These are phyloP conservation scores for Ganoderma leucocontextum DNA, from an alignment of 1,284 basidiomycete species.

Conservation along the genomic window DNA sequence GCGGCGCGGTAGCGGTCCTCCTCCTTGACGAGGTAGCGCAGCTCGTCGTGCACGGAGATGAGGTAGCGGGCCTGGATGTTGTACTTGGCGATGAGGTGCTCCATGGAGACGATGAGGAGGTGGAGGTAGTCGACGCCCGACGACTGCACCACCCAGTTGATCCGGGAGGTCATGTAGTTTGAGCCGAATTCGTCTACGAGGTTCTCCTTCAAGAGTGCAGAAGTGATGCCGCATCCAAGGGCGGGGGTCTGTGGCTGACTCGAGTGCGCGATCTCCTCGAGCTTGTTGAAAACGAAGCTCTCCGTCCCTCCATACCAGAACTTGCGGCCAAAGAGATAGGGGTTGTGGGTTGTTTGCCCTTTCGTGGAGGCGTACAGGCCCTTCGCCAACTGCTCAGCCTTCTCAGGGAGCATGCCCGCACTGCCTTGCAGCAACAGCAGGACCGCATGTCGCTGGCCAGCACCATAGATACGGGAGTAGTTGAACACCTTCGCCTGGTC, in stretches of 20 bases:
- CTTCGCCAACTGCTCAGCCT: constrained; percentile 85
- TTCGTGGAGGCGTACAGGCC: constrained; percentile 95
- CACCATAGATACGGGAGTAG: constrained; percentile 98
- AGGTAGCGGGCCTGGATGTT: constrained; percentile 92
- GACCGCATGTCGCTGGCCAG: constrained; percentile 94
- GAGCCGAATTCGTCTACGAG: constrained; percentile 81
- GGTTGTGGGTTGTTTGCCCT: constrained; percentile 83
- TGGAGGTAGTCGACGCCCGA: constrained; percentile 99
- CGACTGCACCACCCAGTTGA: constrained; percentile 99
- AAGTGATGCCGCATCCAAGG: constrained; percentile 93
- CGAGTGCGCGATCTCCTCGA: constrained; percentile 94
- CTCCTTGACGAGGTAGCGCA: constrained; percentile 92
- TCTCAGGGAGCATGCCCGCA: constrained; percentile 78
- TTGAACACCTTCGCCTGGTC: constrained; percentile 99
- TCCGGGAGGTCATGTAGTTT: constrained; percentile 95
- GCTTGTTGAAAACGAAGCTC: constrained; percentile 98
- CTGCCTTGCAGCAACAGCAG: constrained; percentile 91
- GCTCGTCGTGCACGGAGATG: constrained; percentile 97
- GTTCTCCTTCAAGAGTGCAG: constrained; percentile 90
- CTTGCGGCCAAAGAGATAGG: constrained; percentile 76
- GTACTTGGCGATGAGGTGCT: constrained; percentile 86
- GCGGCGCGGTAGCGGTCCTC: constrained; percentile 89
- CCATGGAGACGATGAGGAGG: constrained; percentile 95
- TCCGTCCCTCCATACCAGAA: constrained; percentile 99
- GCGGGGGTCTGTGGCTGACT: constrained; percentile 92